Evolutionary conservation across 2,329 filamentous ascomycete species (phyloP), one percentile per base, ranked within the genome.

Genomic region (Chaetomiaceae sp.): DNA sequence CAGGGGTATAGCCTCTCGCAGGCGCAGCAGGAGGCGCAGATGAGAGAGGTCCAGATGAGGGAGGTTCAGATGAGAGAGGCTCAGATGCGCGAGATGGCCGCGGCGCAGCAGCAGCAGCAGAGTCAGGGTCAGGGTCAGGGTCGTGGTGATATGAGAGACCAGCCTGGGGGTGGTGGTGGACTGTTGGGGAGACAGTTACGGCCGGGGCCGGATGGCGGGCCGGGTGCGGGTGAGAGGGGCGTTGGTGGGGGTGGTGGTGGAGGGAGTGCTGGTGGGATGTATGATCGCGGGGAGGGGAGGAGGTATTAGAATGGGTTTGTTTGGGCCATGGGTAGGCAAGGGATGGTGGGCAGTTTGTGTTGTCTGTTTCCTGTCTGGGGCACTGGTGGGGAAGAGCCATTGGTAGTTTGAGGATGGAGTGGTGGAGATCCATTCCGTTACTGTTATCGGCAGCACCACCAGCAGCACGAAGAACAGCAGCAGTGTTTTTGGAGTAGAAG

Each of bases 41-140:
- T 53, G 34, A 14, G 44, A 8, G 50, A 53, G 14, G 40, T 39
- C 31, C 44, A 52, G 31, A 53, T 50, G 53, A 12, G 49, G 19
- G 50, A 55, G 38, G 49, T 34, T 8, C 50, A 53, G 25, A 31
- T 50, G 30, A 14, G 50, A 39, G 44, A 54, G 34, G 33, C 27
- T 34, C 43, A 50, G 12, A 27, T 27, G 25, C 25, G 25, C 6
- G 25, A 27, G 25, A 6, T 27, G n/a, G n/a, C n/a, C n/a, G n/a
- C n/a, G n/a, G n/a, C n/a, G 25, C 25, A 27, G 25, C 25, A 27
- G 23, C 23, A 25, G 25, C 25, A 27, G 25, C 25, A 6, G 6
- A 10, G 25, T 27, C 25, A 27, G 25, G 25, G 25, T 10, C 25
- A 27, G 25, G 25, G 25, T 10, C 25, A 27, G 10, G 25, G 6